Base-by-base conservation (phyloP, 1,139 yeast species). In the Sugiyamaella pinicola region DNA sequence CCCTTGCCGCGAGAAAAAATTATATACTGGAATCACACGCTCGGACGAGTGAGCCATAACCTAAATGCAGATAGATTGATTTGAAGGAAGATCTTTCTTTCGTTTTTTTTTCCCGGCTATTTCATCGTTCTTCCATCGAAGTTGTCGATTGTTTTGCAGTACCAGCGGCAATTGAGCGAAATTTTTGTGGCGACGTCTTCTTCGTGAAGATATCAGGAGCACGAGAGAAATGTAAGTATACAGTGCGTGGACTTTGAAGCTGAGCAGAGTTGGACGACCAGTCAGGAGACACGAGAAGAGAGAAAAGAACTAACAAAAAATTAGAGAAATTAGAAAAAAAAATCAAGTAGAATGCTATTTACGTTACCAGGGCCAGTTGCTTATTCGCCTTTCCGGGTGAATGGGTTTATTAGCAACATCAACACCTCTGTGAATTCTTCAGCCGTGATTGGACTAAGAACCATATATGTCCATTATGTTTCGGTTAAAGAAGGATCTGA, bases 341-440 rank as follows among this genome's bases (percentile, higher is more conserved):
- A n/a, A n/a, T n/a, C n/a, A n/a, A n/a, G n/a, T 41, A 41, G 7
- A 29, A 46, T 39, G 38, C 18, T 81, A 73, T 77, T 85, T 69
- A 78, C 86, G 61, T 77, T 88, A 61, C 86, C 96, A 49, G 99
- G 99, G 56, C 96, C 97, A 51, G 81, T 80, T 67, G 98, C 97
- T 58, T 79, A 91, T 68, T 90, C 98, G 50, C 80, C 80, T 50
- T 93, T 93, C 72, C 82, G 99, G 73, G 83, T 90, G 62, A 80
- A 82, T 58, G 84, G 79, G 62, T 77, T 90, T 73, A 76, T 82
- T 62, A 79, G 80, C 64, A 91, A 85, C 64, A 81, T 91, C 72
- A 87, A 87, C 72, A 79, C 79, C 57, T 78, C 83, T 55, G 82
- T 85, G 58, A 81, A 81, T 66, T 79, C 86, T 24, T 74, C 81